Evolutionary conservation across 257 asterid species (phyloP).

Genomic region (Rehmannia glutinosa): DNA sequence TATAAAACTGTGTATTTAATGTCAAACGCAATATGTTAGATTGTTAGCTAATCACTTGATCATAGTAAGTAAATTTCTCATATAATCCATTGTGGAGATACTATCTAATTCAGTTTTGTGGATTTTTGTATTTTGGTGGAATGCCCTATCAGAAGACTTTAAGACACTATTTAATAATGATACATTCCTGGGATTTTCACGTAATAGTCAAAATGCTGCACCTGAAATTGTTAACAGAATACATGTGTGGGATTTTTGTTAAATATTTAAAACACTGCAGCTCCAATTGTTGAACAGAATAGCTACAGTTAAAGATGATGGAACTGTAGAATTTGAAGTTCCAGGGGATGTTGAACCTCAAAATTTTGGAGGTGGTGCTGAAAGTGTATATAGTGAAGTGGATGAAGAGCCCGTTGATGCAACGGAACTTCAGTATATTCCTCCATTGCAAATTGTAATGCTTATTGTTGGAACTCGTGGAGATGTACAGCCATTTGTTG

Average conservation of each 20-base stretch:
- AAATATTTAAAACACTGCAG: constrained; percentile 52
- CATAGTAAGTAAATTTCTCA: too few species aligned
- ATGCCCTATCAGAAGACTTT: neutral
- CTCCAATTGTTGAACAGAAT: constrained; percentile 70
- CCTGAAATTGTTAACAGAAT: constrained; percentile 43
- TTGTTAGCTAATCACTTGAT: too few species aligned
- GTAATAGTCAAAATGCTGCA: constrained; percentile 32
- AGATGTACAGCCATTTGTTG: constrained; percentile 84
- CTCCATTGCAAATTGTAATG: constrained; percentile 67
- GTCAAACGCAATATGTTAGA: too few species aligned
- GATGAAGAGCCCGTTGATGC: constrained; percentile 51
- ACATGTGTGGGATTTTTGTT: constrained; percentile 17
- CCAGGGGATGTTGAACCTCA: constrained; percentile 55
- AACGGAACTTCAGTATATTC: constrained; percentile 51
- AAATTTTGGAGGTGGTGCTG: constrained; percentile 32
- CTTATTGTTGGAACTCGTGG: constrained; percentile 88
- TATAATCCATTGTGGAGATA: too few species aligned
- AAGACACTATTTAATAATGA: neutral
- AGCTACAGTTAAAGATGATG: constrained; percentile 71
- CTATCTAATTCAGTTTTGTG: too few species aligned
- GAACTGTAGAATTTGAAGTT: constrained; percentile 76
- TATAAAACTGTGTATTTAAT: too few species aligned
- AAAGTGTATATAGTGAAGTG: constrained; percentile 26
- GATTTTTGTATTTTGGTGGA: neutral
- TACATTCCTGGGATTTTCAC: neutral